phyloP scores from a whole-genome alignment of 2,329 filamentous ascomycete species.

The Ustulina deusta region DNA sequence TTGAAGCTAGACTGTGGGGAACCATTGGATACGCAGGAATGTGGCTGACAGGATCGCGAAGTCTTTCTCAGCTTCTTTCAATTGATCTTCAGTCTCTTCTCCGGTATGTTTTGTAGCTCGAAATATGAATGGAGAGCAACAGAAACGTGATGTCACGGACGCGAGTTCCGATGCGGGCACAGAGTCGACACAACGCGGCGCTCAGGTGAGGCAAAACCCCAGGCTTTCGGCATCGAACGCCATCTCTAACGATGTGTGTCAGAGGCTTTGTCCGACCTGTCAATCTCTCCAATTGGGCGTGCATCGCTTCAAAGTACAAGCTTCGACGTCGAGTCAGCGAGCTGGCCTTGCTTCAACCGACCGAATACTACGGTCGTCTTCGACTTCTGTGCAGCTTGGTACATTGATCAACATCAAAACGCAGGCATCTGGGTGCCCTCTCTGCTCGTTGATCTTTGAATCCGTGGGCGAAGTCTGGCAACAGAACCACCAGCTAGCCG shows the following conservation, averaged over 20 bases:
- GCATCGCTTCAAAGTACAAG: constrained; percentile 19
- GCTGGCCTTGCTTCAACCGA: not conserved
- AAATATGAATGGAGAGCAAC: not conserved
- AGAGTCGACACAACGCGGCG: not conserved
- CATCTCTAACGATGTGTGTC: not conserved
- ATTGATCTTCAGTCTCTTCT: constrained; percentile 3
- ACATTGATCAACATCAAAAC: not conserved
- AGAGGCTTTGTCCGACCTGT: constrained; percentile 16
- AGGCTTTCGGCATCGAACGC: not conserved
- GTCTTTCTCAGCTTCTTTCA: not conserved
- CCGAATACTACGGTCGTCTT: constrained; percentile 4
- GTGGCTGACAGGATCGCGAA: not conserved
- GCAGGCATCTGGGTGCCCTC: not conserved
- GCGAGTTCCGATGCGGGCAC: not conserved
- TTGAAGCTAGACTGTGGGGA: not conserved
- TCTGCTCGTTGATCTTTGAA: constrained; percentile 8
- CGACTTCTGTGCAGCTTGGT: constrained; percentile 5
- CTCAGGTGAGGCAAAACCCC: not conserved
- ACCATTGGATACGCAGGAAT: not conserved
- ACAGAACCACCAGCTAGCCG: not conserved
- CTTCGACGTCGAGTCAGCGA: not conserved
- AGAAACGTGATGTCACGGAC: not conserved
- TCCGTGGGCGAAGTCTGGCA: not conserved
- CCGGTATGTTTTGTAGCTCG: not conserved
- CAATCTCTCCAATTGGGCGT: constrained; percentile 16